These are phyloP conservation scores for Aspergillus tamarii DNA, from an alignment of 2,329 filamentous ascomycete species.

Conservation along the genomic window DNA sequence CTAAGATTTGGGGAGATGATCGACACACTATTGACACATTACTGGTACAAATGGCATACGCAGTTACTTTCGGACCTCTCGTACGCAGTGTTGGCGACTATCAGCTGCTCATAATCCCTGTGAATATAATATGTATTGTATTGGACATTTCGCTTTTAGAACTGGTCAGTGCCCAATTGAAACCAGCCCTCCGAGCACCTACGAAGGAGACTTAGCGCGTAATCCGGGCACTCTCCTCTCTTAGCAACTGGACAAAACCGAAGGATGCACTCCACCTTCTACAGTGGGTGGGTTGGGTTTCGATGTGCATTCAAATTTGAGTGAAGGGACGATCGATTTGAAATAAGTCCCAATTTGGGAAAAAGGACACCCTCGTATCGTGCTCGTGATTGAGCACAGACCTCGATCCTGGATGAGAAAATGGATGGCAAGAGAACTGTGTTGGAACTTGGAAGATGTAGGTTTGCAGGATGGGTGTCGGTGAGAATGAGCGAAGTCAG, in stretches of 20 bases:
- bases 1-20: slow-evolving; percentile 12
- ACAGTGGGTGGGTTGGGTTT: background rate
- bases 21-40: slow-evolving; percentile 7
- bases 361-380: background rate
- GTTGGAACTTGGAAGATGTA: background rate
- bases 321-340: background rate
- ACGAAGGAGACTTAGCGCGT: background rate
- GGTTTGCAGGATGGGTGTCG: background rate
- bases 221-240: background rate
- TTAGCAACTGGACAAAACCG: background rate
- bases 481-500: background rate
- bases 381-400: background rate
- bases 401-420: background rate
- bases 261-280: background rate
- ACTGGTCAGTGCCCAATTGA: background rate
- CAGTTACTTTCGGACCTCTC: slow-evolving; percentile 9
- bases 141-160: background rate
- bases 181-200: background rate
- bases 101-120: background rate
- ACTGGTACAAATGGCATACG: slow-evolving; percentile 19
- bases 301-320: background rate
- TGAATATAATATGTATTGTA: background rate
- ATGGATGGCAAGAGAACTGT: background rate
- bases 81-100: background rate
- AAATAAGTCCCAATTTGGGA: background rate